Evolutionary conservation across 257 asterid genomes (phyloP), one percentile per base, ranked within the genome.

Genomic region (Pogostemon cablin): DNA sequence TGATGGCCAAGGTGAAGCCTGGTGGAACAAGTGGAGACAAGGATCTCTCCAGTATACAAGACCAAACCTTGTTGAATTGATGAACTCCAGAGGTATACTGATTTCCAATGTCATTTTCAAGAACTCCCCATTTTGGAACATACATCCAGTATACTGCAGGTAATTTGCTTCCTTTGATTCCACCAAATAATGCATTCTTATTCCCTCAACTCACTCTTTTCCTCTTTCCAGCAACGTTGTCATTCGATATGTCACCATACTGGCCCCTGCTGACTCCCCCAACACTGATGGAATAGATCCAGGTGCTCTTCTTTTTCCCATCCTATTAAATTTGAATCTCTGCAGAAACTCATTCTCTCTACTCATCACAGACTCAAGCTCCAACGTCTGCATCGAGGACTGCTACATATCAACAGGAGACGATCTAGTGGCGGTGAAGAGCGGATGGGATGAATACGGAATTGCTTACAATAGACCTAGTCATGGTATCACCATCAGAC

Each of bases 261-360:
- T 95, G 80, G 99, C 99, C 60, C 99, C 99, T 5, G 79, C 87
- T 5, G 92, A 88, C 79, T 89, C 99, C 65, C 99, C 99, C 39
- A 95, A 95, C 87, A 95, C 99, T 0, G 99, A 95, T 78, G 99
- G 98, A 70, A 88, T 95, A 50, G 99, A 95, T 82, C 99, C 99
- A 64, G 99, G 99, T 91, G 39, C 68, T 1, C 5, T 34, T 56
- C 47, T 38, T 38, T 7, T 11, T 37, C n/a, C 10, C 3, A 11
- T 39, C 3, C 11, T 3, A 6, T 50, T 50, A 61, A 48, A 15
- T 32, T 17, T 7, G 4, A 43, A 6, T 0, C 10, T 17, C 35
- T 35, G 8, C 49, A 69, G 9, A 15, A 9, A 35, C 43, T 50
- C 42, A 60, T 52, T 34, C 64, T 46, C 55, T 56, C 5, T 2